phyloP scores from a whole-genome alignment of 106 monocot genomes.

The Apostasia shenzhenica region DNA sequence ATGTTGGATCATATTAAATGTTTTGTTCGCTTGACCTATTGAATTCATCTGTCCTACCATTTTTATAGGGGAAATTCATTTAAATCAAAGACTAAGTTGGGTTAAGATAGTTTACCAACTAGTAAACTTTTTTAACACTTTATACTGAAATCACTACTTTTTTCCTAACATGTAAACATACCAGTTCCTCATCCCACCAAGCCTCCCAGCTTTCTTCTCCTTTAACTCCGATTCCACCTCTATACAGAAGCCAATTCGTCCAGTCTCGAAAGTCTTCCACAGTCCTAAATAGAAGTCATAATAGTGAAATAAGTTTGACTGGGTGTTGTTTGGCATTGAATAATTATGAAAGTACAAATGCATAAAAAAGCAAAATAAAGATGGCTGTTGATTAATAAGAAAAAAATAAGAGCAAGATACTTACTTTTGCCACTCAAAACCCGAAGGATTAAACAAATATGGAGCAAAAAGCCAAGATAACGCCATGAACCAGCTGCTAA shows the following conservation, averaged over 20 bases:
- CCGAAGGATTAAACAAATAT: slow-evolving; percentile 75
- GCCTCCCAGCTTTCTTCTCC: slow-evolving; percentile 98
- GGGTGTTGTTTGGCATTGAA: not conserved
- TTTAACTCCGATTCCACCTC: slow-evolving; percentile 92
- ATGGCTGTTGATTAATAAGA: not conserved
- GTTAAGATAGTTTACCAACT: too few relatives aligned
- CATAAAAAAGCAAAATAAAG: not conserved
- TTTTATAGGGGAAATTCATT: too few relatives aligned
- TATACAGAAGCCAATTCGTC: slow-evolving; percentile 93
- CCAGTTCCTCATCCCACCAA: slow-evolving; percentile 98
- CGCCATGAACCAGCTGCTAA: slow-evolving; percentile 88
- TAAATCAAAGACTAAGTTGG: too few relatives aligned
- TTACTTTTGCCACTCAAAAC: slow-evolving; percentile 93
- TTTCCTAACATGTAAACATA: slow-evolving; percentile 12
- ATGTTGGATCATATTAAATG: too few relatives aligned
- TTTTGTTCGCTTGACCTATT: too few relatives aligned
- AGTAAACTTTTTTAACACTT: not conserved
- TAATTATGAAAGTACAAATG: not conserved
- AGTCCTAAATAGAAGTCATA: slow-evolving; percentile 28
- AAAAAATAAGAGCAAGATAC: slow-evolving; percentile 5
- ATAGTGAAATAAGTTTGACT: not conserved
- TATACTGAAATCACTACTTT: not conserved
- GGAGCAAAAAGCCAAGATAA: slow-evolving; percentile 91
- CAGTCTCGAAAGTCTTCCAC: slow-evolving; percentile 89
- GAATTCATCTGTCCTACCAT: too few relatives aligned